Conservation (phyloP, 805 yeast species). For the Naumovozyma baii region DNA sequence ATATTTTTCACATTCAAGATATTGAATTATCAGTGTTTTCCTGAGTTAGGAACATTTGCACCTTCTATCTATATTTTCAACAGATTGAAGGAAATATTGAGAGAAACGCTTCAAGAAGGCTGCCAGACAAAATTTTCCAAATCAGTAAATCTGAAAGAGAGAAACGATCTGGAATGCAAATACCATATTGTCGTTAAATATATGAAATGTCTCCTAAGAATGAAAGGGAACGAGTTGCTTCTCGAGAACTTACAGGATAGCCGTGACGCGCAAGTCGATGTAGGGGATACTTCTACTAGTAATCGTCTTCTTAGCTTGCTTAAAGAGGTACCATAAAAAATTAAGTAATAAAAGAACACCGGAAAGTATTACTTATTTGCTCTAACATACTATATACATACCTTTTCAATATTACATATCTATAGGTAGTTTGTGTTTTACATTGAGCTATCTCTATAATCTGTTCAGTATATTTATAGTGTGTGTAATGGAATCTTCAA, state of each 20-base stretch:
- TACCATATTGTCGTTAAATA: neutral
- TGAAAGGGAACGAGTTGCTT: neutral
- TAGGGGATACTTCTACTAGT: too few relatives aligned
- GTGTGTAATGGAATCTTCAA: too few relatives aligned
- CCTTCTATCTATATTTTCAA: neutral
- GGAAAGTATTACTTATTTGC: too few relatives aligned
- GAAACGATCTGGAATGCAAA: neutral
- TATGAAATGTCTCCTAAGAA: neutral
- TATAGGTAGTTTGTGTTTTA: too few relatives aligned
- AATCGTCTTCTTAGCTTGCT: too few relatives aligned
- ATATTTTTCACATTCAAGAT: conserved; percentile 29
- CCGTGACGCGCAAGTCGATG: too few relatives aligned
- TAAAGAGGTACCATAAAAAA: too few relatives aligned
- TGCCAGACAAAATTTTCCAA: neutral
- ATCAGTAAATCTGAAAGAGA: neutral
- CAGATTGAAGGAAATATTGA: neutral
- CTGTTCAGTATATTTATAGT: too few relatives aligned
- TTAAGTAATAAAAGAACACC: too few relatives aligned
- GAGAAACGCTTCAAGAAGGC: neutral
- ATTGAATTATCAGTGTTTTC: neutral
- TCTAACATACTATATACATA: too few relatives aligned
- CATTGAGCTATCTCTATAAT: too few relatives aligned
- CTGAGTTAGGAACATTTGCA: neutral
- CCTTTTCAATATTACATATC: too few relatives aligned
- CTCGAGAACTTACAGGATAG: neutral